Evolutionary conservation across 2,329 filamentous ascomycete genomes (phyloP).

Genomic region (Pyrenochaeta sp.): DNA sequence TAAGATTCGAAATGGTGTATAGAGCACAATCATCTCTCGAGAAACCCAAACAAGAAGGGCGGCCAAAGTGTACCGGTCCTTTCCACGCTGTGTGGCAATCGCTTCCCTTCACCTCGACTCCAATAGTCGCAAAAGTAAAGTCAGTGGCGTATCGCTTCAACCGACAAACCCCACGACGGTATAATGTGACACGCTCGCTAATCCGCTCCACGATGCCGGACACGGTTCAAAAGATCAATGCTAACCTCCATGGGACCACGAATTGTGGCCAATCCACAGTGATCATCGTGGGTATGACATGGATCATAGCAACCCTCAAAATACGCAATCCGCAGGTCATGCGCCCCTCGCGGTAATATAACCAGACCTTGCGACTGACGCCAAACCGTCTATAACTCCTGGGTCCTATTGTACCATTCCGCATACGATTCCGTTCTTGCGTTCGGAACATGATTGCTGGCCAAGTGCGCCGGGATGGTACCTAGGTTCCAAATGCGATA

Average conservation of each 20-base stretch:
- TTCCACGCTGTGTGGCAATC: background rate
- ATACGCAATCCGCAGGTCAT: no score
- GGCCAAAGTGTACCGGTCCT: background rate
- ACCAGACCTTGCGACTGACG: background rate
- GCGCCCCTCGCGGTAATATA: no score
- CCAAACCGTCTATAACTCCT: slow-evolving; percentile 8
- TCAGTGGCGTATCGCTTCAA: slow-evolving; percentile 4
- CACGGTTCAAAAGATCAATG: no score
- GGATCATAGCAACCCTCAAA: no score
- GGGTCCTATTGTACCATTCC: slow-evolving; percentile 38
- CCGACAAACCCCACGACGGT: slow-evolving; percentile 5
- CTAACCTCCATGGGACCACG: no score
- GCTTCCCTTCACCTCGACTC: slow-evolving; percentile 2
- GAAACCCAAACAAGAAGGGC: background rate
- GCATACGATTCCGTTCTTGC: slow-evolving; percentile 34
- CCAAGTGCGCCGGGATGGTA: slow-evolving; percentile 25
- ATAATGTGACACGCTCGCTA: slow-evolving; percentile 15
- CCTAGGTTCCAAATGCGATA: slow-evolving; percentile 33
- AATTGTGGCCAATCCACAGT: no score
- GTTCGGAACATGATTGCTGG: slow-evolving; percentile 21
- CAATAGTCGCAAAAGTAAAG: slow-evolving; percentile 1
- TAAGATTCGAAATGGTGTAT: slow-evolving; percentile 29
- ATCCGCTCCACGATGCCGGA: slow-evolving; percentile 15
- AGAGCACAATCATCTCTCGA: slow-evolving; percentile 29
- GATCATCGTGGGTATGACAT: slow-evolving; percentile 9